Conservation (phyloP, 2,329 filamentous ascomycete species). For the Colletotrichum cereale region DNA sequence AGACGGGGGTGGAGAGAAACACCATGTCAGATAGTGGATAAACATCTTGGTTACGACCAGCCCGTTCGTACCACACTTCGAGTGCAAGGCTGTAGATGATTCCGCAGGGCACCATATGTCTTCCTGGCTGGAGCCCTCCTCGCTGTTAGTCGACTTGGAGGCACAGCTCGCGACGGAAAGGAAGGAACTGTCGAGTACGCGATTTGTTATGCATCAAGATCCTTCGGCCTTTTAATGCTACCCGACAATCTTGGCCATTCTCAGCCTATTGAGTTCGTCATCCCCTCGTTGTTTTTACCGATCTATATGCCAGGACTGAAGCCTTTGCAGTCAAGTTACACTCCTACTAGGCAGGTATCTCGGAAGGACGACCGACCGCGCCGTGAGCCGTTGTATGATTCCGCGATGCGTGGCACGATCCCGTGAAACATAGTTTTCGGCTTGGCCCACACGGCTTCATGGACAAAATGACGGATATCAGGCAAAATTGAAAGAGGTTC, state of each 20-base stretch:
- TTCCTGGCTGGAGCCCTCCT: neutral
- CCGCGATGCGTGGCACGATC: neutral
- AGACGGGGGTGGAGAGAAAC: neutral
- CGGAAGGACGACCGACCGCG: neutral
- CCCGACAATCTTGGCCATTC: neutral
- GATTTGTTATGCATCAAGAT: neutral
- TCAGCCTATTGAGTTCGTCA: neutral
- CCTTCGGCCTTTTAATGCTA: neutral
- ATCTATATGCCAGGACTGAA: neutral
- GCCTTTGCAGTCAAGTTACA: neutral
- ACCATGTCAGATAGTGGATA: neutral
- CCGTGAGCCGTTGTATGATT: neutral
- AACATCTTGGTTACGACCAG: neutral
- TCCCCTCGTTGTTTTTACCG: neutral
- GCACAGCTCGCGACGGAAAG: neutral
- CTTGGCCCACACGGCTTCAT: neutral
- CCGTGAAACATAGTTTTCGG: neutral
- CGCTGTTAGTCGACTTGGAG: neutral
- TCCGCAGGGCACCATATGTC: neutral
- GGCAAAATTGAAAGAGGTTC: neutral
- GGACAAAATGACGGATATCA: neutral
- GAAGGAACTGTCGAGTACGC: neutral
- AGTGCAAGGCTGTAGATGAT: neutral
- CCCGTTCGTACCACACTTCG: neutral
- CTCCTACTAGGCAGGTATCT: neutral